Evolutionary conservation across 2,329 filamentous ascomycete genomes (phyloP).

Genomic region (Cadophora gregata): DNA sequence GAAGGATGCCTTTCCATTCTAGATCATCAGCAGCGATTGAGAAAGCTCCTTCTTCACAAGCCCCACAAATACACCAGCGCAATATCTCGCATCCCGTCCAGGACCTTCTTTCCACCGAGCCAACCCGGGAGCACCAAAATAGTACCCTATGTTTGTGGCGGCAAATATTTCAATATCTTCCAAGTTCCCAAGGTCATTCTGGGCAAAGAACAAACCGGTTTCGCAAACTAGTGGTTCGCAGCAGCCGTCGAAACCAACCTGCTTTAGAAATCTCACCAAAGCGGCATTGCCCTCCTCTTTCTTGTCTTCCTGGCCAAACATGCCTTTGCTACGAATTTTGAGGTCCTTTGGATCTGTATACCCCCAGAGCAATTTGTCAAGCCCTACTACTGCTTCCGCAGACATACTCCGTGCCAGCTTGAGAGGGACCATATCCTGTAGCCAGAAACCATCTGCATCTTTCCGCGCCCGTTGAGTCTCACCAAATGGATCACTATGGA

Average conservation of each 20-base stretch:
- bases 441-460: slow-evolving; percentile 10
- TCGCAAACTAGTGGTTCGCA: slow-evolving; percentile 2
- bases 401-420: neutral
- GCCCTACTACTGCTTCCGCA: neutral
- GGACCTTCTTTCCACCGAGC: slow-evolving; percentile 7
- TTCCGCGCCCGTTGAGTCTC: slow-evolving; percentile 8
- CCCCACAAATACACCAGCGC: slow-evolving; percentile 16
- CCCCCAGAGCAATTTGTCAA: slow-evolving; percentile 9
- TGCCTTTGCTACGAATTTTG: neutral
- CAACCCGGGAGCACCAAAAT: slow-evolving; percentile 23
- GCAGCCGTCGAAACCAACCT: slow-evolving; percentile 3
- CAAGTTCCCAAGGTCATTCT: neutral
- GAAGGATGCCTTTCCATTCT: neutral
- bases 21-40: slow-evolving; percentile 12
- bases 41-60: slow-evolving; percentile 8
- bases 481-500: slow-evolving; percentile 2
- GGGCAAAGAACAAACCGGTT: slow-evolving; percentile 14
- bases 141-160: slow-evolving; percentile 20
- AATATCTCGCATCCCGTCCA: neutral
- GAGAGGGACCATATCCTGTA: slow-evolving; percentile 18
- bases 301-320: neutral
- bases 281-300: neutral
- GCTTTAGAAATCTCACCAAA: slow-evolving; percentile 8
- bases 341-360: neutral
- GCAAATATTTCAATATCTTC: slow-evolving; percentile 27